Conservation (phyloP, 2,329 filamentous ascomycete genomes). For the Dactylonectria estremocensis region DNA sequence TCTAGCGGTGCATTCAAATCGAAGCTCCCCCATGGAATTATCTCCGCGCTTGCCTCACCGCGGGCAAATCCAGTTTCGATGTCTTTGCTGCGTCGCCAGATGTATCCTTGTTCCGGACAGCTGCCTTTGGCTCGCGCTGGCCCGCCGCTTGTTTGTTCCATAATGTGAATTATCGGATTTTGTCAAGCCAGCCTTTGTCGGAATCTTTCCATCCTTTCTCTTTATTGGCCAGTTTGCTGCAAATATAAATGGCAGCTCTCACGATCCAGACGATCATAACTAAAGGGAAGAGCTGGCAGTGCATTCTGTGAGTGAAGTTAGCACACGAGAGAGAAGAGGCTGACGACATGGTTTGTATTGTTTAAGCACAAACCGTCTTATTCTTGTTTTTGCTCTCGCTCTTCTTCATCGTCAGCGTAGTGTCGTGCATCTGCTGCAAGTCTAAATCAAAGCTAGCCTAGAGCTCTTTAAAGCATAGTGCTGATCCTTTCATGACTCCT, state of each 20-base stretch:
- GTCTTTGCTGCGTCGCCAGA: conserved; percentile 54
- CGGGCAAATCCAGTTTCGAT: conserved; percentile 71
- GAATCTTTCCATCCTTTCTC: conserved; percentile 67
- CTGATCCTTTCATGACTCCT: conserved; percentile 71
- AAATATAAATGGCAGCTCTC: conserved; percentile 65
- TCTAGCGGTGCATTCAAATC: conserved; percentile 75
- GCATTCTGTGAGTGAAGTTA: conserved; percentile 75
- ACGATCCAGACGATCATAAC: conserved; percentile 80
- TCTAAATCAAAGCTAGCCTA: conserved; percentile 17
- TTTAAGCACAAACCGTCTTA: too few species aligned
- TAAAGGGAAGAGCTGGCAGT: conserved; percentile 83
- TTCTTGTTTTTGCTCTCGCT: background rate
- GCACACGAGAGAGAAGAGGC: conserved; percentile 67
- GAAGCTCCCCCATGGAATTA: conserved; percentile 74
- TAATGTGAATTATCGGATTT: conserved; percentile 66
- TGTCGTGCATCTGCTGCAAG: background rate
- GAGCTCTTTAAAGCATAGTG: conserved; percentile 57
- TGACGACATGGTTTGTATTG: conserved; percentile 22
- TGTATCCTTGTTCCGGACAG: conserved; percentile 57
- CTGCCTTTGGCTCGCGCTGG: conserved; percentile 41
- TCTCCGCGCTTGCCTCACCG: conserved; percentile 69
- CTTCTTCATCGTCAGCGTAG: background rate
- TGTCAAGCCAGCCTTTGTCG: conserved; percentile 72
- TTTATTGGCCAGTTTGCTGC: conserved; percentile 62
- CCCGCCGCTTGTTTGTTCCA: conserved; percentile 70